Evolutionary conservation across 768 basidiomycete species (phyloP).

Genomic region (Agrocybe pediades): DNA sequence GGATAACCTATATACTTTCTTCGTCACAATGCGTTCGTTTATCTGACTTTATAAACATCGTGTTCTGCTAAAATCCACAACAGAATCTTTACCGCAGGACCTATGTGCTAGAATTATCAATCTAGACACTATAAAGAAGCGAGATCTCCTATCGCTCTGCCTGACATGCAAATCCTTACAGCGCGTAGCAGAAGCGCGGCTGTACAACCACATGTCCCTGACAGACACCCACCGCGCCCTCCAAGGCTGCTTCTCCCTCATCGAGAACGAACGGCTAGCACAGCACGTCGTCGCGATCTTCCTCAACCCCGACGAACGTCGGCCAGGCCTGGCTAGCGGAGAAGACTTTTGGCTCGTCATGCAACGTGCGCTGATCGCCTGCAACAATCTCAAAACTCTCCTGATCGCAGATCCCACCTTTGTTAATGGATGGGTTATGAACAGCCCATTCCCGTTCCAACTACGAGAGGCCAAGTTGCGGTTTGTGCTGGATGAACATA

Average conservation of each 20-base stretch:
- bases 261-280: constrained; percentile 36
- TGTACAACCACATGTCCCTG: constrained; percentile 48
- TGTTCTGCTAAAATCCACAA: too few relatives aligned
- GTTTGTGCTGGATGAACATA: constrained; percentile 47
- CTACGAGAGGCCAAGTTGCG: constrained; percentile 50
- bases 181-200: constrained; percentile 43
- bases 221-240: constrained; percentile 34
- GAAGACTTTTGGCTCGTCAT: constrained; percentile 47
- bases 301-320: constrained; percentile 31
- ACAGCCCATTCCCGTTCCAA: constrained; percentile 43
- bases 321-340: constrained; percentile 17
- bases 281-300: constrained; percentile 44
- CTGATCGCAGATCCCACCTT: constrained; percentile 40
- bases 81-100: constrained; percentile 47
- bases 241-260: constrained; percentile 39
- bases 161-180: constrained; percentile 49
- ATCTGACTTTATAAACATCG: too few relatives aligned
- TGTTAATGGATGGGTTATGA: constrained; percentile 47
- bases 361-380: constrained; percentile 41
- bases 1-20: too few relatives aligned
- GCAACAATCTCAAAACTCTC: constrained; percentile 46
- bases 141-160: constrained; percentile 45
- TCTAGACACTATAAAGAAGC: constrained; percentile 26
- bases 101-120: constrained; percentile 42
- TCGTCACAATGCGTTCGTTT: too few relatives aligned